Base-by-base conservation (phyloP, 176 grass and related monocot species). In the Elymus sibiricus region DNA sequence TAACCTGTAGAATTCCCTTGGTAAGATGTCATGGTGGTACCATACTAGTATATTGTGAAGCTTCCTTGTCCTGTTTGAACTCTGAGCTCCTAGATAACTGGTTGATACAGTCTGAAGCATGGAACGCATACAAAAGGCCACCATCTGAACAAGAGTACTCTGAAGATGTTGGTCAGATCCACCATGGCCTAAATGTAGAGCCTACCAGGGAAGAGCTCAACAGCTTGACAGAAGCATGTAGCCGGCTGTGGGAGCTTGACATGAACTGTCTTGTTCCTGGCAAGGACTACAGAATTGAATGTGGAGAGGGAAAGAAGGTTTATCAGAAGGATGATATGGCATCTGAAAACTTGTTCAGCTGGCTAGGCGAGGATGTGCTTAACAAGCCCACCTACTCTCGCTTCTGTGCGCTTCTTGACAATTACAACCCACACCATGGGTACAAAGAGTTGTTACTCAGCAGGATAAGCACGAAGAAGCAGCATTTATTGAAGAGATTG, bases 401-500 rank as follows among this genome's bases (percentile, higher is more conserved):
- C 69, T 98, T 98, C 25, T 91, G 89, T 3, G 90, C 96, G 31
- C 96, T 98, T 89, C 89, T 98, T 49, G 96, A 98, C 56, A 98
- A 98, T 78, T 98, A 98, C 63, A 98, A 98, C 51, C 96, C 96
- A 7, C 80, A 91, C 70, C 93, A 95, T 75, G 88, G 96, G 11
- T 90, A 76, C 82, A 98, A 89, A 83, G 96, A 88, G 88, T 87
- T n/a, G 70, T 95, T 62, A 98, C 92, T 56, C 42, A 92, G 86
- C 87, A 98, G 81, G 96, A 98, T 69, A 98, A 92, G 64, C 90
- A 98, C 1, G 96, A 98, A 85, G 91, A 98, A 82, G 64, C 22
- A 85, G 91, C 96, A 16, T 98, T 98, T 55, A 90, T 98, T 51
- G 96, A 98, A 94, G 96, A 98, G 86, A 95, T 98, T 87, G 82